These are phyloP conservation scores for Alternaria gansuensis DNA, from an alignment of 2,329 filamentous ascomycete genomes.

Conservation along the genomic window DNA sequence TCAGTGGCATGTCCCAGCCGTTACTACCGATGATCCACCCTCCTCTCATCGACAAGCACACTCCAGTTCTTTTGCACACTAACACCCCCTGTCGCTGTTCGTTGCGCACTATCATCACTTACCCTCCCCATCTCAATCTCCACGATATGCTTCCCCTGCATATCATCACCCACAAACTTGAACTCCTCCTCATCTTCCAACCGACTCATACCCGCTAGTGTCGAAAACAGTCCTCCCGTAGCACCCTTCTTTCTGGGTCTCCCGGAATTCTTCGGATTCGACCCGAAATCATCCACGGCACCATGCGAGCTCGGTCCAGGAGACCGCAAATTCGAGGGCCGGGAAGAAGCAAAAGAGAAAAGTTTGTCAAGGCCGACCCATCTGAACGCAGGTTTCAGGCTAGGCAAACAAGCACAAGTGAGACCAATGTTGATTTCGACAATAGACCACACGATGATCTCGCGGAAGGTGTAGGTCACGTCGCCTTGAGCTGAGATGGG, in stretches of 20 bases:
- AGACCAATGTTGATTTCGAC: conserved; percentile 41
- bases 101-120: conserved; percentile 17
- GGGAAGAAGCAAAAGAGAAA: conserved; percentile 33
- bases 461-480: conserved; percentile 39
- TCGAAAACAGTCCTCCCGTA: conserved; percentile 34
- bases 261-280: conserved; percentile 9
- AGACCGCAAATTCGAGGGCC: conserved; percentile 22
- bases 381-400: conserved; percentile 29
- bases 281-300: conserved; percentile 1
- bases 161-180: conserved; percentile 21
- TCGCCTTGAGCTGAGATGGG: conserved; percentile 30
- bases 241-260: conserved; percentile 32
- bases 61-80: conserved; percentile 23
- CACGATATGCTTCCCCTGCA: conserved; percentile 20
- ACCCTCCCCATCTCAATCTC: conserved; percentile 22
- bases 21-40: not conserved
- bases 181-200: conserved; percentile 29
- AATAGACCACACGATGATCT: conserved; percentile 38
- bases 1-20: not conserved
- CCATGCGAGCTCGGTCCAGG: conserved; percentile 18
- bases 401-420: conserved; percentile 35
- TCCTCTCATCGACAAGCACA: conserved; percentile 19
- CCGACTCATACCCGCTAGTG: conserved; percentile 31
- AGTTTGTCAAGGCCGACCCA: conserved; percentile 30
- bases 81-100: conserved; percentile 4